A percentile compares a stretch with the other conserved stretches of the same genome.
Conservation (phyloP, 495 filamentous ascomycete species). For the Podospora tetraspora region DNA sequence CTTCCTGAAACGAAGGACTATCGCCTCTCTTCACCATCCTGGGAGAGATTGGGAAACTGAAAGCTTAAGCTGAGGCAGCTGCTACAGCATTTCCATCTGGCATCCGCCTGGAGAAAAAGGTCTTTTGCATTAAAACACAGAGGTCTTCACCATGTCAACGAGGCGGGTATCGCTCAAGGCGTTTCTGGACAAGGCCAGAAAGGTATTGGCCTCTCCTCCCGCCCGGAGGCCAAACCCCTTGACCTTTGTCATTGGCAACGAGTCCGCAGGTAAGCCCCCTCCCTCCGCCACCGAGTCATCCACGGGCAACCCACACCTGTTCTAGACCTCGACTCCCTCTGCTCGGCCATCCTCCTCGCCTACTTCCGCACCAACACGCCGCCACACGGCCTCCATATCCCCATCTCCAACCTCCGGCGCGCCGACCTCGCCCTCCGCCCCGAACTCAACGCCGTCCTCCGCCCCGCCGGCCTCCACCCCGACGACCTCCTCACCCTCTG, state of each 20-base stretch:
- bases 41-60: background rate
- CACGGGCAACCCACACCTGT: constrained; percentile 14
- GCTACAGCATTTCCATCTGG: background rate
- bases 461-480: constrained; percentile 35
- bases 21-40: background rate
- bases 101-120: background rate
- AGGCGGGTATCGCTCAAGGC: constrained; percentile 25
- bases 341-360: constrained; percentile 75
- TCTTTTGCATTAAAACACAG: background rate
- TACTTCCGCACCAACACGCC: constrained; percentile 62
- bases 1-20: background rate
- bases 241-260: constrained; percentile 66
- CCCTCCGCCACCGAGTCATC: background rate
- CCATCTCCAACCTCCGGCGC: constrained; percentile 69
- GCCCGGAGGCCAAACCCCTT: constrained; percentile 38
- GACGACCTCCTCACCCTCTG: constrained; percentile 49
- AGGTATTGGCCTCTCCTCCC: constrained; percentile 34
- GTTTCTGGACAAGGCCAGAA: constrained; percentile 39
- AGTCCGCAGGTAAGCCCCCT: constrained; percentile 56
- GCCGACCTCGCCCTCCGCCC: constrained; percentile 69
- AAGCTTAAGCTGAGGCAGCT: background rate
- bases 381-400: constrained; percentile 60
- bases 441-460: constrained; percentile 62
- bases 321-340: constrained; percentile 85
- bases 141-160: background rate